A percentile compares a stretch with the other conserved stretches of the same genome.
Evolutionary conservation across 2,329 filamentous ascomycete species (phyloP).

Genomic region (Colletotrichum lindemuthianum): DNA sequence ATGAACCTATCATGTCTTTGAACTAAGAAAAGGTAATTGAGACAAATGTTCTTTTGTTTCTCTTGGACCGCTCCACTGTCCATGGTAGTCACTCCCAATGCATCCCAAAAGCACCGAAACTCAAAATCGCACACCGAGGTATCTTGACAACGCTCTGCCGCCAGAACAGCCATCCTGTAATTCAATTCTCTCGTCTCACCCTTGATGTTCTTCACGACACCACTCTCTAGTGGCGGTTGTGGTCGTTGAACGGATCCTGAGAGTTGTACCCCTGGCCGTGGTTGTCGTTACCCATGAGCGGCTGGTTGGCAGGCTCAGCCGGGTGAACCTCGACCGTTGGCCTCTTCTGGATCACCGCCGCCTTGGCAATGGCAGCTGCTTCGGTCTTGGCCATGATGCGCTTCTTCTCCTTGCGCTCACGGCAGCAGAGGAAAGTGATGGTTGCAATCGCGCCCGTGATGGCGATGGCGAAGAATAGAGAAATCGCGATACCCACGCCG

Average conservation of each 20-base stretch:
- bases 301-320: constrained; percentile 11
- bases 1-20: not conserved
- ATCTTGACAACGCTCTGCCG: constrained; percentile 20
- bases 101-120: constrained; percentile 5
- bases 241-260: constrained; percentile 32
- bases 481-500: constrained; percentile 57
- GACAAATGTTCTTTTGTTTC: constrained; percentile 9
- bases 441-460: constrained; percentile 49
- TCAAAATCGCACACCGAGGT: constrained; percentile 17
- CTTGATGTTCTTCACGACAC: not conserved
- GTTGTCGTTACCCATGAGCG: constrained; percentile 25
- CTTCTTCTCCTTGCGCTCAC: constrained; percentile 57
- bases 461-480: constrained; percentile 56
- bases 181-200: constrained; percentile 2
- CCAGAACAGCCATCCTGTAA: not conserved
- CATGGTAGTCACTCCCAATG: constrained; percentile 1
- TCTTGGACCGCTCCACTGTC: constrained; percentile 16
- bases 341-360: constrained; percentile 53
- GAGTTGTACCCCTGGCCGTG: constrained; percentile 20
- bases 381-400: constrained; percentile 57
- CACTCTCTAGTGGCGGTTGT: constrained; percentile 16
- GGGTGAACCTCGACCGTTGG: constrained; percentile 39
- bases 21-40: not conserved
- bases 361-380: constrained; percentile 60
- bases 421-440: constrained; percentile 63